Evolutionary conservation across 768 basidiomycete genomes (phyloP).

Genomic region (Phylloporus sp.): DNA sequence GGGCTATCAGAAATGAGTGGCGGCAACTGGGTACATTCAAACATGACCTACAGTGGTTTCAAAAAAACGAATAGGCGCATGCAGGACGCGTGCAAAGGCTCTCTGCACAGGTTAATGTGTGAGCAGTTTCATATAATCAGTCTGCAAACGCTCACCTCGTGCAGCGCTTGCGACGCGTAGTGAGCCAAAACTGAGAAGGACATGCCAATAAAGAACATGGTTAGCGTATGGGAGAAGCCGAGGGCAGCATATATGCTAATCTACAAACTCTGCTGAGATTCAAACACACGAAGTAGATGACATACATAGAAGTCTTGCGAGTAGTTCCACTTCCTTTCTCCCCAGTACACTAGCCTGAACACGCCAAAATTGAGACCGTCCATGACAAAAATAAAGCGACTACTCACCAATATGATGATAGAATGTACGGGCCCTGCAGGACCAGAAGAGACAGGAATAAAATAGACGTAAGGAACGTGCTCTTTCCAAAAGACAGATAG

Average conservation of each 20-base stretch:
- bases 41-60: slow-evolving; percentile 62
- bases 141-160: slow-evolving; percentile 39
- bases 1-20: slow-evolving; percentile 38
- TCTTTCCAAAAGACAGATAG: slow-evolving; percentile 70
- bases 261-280: slow-evolving; percentile 31
- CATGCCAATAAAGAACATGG: slow-evolving; percentile 63
- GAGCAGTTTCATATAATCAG: not conserved
- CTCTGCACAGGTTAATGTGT: slow-evolving; percentile 30
- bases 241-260: slow-evolving; percentile 79
- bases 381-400: not conserved
- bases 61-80: slow-evolving; percentile 87
- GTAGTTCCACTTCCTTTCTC: slow-evolving; percentile 46
- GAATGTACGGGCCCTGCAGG: slow-evolving; percentile 63
- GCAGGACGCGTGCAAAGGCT: slow-evolving; percentile 66
- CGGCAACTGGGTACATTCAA: no score
- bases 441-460: slow-evolving; percentile 56
- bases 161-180: slow-evolving; percentile 68
- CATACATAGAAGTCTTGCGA: slow-evolving; percentile 69
- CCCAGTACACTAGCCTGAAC: slow-evolving; percentile 72
- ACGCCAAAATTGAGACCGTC: not conserved
- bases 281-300: slow-evolving; percentile 28
- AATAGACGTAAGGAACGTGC: slow-evolving; percentile 57
- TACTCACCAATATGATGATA: slow-evolving; percentile 70
- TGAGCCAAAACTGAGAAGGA: slow-evolving; percentile 65
- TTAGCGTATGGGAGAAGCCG: slow-evolving; percentile 64